Conservation (phyloP, 805 yeast genomes). For the Candida tallmaniae region DNA sequence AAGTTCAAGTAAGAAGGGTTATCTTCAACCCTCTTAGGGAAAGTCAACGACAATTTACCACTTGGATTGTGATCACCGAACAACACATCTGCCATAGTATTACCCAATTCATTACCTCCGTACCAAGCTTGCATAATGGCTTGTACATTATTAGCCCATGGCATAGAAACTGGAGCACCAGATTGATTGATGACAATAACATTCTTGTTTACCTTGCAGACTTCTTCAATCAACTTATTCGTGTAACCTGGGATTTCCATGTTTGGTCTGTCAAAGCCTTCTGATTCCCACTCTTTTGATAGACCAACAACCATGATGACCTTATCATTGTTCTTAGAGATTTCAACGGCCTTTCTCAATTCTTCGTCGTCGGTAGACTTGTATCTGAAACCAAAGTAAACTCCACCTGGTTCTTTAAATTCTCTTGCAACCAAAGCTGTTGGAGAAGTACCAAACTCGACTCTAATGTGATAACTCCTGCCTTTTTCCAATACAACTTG, state of each 20-base stretch:
- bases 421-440: slow-evolving; percentile 13
- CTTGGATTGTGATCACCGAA: slow-evolving; percentile 59
- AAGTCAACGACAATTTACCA: slow-evolving; percentile 44
- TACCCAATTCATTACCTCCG: slow-evolving; percentile 46
- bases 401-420: slow-evolving; percentile 22
- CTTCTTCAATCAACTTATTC: slow-evolving; percentile 21
- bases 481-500: slow-evolving; percentile 39
- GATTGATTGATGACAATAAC: slow-evolving; percentile 30
- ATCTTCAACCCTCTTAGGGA: slow-evolving; percentile 22
- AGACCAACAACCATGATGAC: slow-evolving; percentile 26
- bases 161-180: slow-evolving; percentile 30
- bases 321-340: slow-evolving; percentile 25
- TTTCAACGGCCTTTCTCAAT: slow-evolving; percentile 19
- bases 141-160: slow-evolving; percentile 19
- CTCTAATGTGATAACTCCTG: slow-evolving; percentile 37
- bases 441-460: slow-evolving; percentile 42
- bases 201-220: slow-evolving; percentile 23
- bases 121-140: slow-evolving; percentile 15
- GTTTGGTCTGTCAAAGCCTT: slow-evolving; percentile 28
- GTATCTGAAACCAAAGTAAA: slow-evolving; percentile 19
- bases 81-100: slow-evolving; percentile 54
- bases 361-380: slow-evolving; percentile 22
- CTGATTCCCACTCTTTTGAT: slow-evolving; percentile 29
- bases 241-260: slow-evolving; percentile 28
- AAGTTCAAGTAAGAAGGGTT: slow-evolving; percentile 29